Evolutionary conservation across 164 flowering plant genomes (phyloP).

Genomic region (Malania oleifera): DNA sequence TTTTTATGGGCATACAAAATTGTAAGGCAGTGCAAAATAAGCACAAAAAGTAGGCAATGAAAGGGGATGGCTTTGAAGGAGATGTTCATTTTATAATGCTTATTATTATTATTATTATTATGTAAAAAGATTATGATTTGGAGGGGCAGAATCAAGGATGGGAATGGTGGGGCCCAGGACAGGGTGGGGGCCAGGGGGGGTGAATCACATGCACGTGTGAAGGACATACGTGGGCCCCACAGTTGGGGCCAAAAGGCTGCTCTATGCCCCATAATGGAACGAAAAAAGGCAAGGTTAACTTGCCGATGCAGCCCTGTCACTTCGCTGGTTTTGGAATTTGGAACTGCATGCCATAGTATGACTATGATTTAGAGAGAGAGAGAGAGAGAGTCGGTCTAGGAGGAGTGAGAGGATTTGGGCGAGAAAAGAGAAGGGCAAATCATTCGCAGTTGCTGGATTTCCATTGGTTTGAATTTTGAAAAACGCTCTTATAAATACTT

Average conservation of each 20-base stretch:
- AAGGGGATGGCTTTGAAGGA: too few relatives aligned
- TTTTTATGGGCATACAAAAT: too few relatives aligned
- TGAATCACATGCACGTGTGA: too few relatives aligned
- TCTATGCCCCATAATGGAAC: conserved; percentile 2
- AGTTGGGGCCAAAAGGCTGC: conserved; percentile 1
- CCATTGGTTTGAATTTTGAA: conserved; percentile 22
- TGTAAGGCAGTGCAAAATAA: too few relatives aligned
- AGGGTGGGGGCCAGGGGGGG: too few relatives aligned
- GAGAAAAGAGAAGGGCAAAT: conserved; percentile 20
- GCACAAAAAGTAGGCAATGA: too few relatives aligned
- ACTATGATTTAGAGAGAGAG: conserved; percentile 4
- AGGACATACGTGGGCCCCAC: conserved; percentile 3
- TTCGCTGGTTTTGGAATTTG: conserved; percentile 3
- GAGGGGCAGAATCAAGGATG: too few relatives aligned
- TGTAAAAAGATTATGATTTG: too few relatives aligned
- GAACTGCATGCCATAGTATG: neutral
- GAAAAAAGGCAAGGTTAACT: conserved; percentile 9
- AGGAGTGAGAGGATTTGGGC: conserved; percentile 37
- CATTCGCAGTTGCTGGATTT: conserved; percentile 20
- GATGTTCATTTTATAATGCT: too few relatives aligned
- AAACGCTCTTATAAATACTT: neutral
- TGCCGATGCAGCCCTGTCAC: neutral
- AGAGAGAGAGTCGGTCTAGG: conserved; percentile 29
- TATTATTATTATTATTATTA: too few relatives aligned
- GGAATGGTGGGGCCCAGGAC: too few relatives aligned